These are phyloP conservation scores for Tritrichomonas musculus DNA, from an alignment of 208 protist genomes.

Conservation along the genomic window DNA sequence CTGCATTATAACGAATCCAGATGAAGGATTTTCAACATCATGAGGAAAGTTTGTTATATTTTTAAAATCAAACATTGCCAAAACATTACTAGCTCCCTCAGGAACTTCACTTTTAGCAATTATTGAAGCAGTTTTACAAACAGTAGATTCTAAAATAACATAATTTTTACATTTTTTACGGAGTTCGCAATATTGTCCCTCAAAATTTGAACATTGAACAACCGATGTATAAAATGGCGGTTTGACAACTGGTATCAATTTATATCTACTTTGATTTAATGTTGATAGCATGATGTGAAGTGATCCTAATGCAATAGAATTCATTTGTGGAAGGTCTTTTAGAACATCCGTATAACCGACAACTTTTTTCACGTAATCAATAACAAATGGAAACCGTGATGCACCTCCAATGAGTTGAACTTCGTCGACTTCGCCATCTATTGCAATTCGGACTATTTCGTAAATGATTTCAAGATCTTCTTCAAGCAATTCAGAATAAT, in stretches of 20 bases:
- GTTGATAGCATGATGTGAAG: not conserved
- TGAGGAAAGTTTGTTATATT: not conserved
- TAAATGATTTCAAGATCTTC: not conserved
- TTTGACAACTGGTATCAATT: not conserved
- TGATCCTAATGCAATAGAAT: not conserved
- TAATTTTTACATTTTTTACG: not conserved
- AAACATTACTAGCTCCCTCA: not conserved
- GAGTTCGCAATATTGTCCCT: not conserved
- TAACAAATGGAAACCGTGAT: not conserved
- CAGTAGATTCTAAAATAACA: not conserved
- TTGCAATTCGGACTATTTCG: not conserved
- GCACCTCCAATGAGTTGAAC: slow-evolving; percentile 9
- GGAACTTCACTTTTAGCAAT: not conserved
- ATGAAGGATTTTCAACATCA: not conserved
- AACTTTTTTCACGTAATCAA: not conserved
- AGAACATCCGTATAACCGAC: not conserved
- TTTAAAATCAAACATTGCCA: not conserved
- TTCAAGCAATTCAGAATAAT: not conserved
- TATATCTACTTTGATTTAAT: not conserved
- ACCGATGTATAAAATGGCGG: not conserved
- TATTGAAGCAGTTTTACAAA: not conserved
- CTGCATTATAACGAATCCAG: not conserved
- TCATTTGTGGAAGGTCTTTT: not conserved
- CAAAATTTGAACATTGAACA: not conserved
- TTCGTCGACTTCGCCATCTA: not conserved